These are phyloP conservation scores for Solanum sejunctum DNA, from an alignment of 257 asterid genomes.

Conservation along the genomic window DNA sequence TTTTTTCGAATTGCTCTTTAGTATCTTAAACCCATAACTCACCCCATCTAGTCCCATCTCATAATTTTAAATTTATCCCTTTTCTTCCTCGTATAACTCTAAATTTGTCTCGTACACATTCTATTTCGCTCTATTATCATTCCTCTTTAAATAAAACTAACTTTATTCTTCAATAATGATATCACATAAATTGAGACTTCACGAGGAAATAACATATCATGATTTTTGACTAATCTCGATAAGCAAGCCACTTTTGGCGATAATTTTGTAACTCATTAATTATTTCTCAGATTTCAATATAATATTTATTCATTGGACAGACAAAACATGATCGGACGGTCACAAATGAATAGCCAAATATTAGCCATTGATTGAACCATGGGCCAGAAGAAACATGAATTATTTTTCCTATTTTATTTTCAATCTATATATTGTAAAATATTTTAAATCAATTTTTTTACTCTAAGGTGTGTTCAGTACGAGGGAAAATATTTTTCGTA, in stretches of 20 bases:
- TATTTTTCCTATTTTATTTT: neutral
- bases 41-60: too few species aligned
- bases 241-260: neutral
- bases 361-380: neutral
- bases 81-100: too few species aligned
- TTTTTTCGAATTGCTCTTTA: too few species aligned
- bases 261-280: neutral
- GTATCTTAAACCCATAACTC: too few species aligned
- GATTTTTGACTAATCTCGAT: neutral
- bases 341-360: neutral
- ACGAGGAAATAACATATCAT: neutral
- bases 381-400: neutral
- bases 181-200: neutral
- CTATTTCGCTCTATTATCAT: too few species aligned
- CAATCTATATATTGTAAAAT: neutral
- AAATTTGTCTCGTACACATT: accelerated
- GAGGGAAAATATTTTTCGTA: neutral
- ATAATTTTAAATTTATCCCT: too few species aligned
- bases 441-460: neutral
- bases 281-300: neutral
- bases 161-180: neutral
- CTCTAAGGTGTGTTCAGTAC: neutral
- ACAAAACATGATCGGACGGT: neutral
- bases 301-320: neutral
- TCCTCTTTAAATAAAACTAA: too few species aligned